These are phyloP conservation scores for Mortierella sp. DNA, from an alignment of 371 early-diverging fungal genomes.

Conservation along the genomic window DNA sequence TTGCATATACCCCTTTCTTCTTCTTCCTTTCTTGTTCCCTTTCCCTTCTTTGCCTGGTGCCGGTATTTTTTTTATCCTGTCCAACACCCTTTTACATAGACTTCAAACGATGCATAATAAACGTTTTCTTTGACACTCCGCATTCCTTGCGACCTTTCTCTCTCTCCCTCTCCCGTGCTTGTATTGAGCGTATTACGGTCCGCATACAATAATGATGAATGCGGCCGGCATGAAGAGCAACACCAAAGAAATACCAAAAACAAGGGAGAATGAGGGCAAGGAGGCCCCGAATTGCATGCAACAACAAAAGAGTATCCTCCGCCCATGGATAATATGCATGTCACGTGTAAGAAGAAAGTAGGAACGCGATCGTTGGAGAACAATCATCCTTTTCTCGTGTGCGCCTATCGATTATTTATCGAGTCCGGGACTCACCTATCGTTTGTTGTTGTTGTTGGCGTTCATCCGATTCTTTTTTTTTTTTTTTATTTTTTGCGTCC, in stretches of 20 bases:
- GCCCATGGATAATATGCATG: too few relatives aligned
- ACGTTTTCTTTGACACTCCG: too few relatives aligned
- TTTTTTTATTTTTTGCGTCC: too few relatives aligned
- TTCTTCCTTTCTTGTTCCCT: neutral
- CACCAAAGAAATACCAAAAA: neutral
- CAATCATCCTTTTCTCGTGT: too few relatives aligned
- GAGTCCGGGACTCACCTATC: too few relatives aligned
- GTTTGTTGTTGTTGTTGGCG: too few relatives aligned
- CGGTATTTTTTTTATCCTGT: neutral
- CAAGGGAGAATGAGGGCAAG: neutral
- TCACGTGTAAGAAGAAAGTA: too few relatives aligned
- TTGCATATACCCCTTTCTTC: neutral
- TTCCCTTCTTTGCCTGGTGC: neutral
- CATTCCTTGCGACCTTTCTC: neutral
- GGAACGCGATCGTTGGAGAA: too few relatives aligned
- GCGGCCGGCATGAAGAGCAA: neutral
- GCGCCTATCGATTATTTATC: too few relatives aligned
- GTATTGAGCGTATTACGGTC: neutral
- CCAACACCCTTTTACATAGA: neutral
- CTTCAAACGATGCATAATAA: neutral
- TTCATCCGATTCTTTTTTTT: too few relatives aligned
- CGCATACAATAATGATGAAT: neutral
- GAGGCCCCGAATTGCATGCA: too few relatives aligned
- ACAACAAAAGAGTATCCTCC: too few relatives aligned
- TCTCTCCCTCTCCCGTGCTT: neutral